Evolutionary conservation across 176 grass and related monocot genomes (phyloP), one percentile per base, ranked within the genome.

Genomic region (Hordeum marinum): DNA sequence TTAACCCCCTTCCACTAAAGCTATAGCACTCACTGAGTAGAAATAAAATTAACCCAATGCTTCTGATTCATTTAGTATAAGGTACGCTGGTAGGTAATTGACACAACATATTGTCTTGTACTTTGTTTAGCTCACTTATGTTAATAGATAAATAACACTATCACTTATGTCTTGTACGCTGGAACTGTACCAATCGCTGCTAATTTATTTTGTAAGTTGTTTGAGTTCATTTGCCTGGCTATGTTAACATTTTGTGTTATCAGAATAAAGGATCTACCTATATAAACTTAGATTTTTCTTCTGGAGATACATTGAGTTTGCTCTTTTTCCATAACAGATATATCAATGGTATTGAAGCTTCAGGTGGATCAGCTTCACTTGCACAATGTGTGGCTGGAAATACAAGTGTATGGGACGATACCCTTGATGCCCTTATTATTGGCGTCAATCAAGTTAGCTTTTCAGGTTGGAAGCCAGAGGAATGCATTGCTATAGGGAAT

Each of bases 391-490:
- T 93, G 40, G 77, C 75, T 61, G 89, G 48, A 76, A 90, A 87
- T 88, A 87, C 64, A 82, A 93, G 68, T 74, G 20, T 78, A 87
- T 98, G 93, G 93, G 76, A 76, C 29, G 72, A 87, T 90, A 63
- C 89, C 59, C 86, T 98, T 90, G 93, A 93, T 71, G 93, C 96
- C 70, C 87, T 98, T 63, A 83, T 85, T 63, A 85, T 86, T 90
- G 93, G 96, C 63, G 82, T 98, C 73, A 57, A 89, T 65, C 96
- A 98, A 87, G 77, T 95, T 80, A 78, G 80, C 37, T 90, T 94
- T 88, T 98, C 96, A 50, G 91, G 96, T 78, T 98, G 96, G 96
- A 95, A 88, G 87, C 80, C 40, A 32, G 87, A 89, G 50, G 96
- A 98, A 79, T 98, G 96, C 76, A 66, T 25, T 92, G 93, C 93